A percentile compares a stretch with the other conserved stretches of the same genome.
Evolutionary conservation across 495 filamentous ascomycete genomes (phyloP).

Genomic region (Aspergillus bertholletiae): DNA sequence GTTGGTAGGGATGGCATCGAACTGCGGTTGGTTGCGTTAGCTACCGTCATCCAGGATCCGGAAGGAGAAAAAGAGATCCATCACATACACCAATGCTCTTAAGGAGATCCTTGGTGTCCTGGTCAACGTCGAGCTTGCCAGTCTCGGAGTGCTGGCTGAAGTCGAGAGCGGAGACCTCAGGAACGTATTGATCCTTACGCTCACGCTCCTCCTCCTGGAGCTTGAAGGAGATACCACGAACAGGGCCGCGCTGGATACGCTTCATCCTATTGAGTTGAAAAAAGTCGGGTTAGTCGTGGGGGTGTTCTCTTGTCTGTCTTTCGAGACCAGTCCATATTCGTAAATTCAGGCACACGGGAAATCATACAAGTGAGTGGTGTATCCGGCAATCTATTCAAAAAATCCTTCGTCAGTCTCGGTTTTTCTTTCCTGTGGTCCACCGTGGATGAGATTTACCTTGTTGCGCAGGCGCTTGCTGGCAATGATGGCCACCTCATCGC

Average conservation of each 20-base stretch:
- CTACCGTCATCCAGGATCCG: background rate
- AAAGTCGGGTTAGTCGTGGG: background rate
- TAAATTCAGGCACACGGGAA: background rate
- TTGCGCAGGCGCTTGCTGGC: slow-evolving; percentile 96
- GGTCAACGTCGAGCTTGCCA: slow-evolving; percentile 90
- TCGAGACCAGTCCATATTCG: background rate
- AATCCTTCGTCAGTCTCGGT: slow-evolving; percentile 3
- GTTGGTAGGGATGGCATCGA: slow-evolving; percentile 83
- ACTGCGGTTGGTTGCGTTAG: slow-evolving; percentile 46
- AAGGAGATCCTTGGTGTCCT: slow-evolving; percentile 96
- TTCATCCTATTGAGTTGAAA: slow-evolving; percentile 58
- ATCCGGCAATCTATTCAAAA: slow-evolving; percentile 80
- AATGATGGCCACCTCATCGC: slow-evolving; percentile 99
- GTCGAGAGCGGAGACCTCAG: slow-evolving; percentile 96
- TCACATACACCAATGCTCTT: slow-evolving; percentile 94
- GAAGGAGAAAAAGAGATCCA: background rate
- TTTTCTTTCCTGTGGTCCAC: too few species aligned
- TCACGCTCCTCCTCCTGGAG: slow-evolving; percentile 99
- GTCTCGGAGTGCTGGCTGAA: slow-evolving; percentile 81
- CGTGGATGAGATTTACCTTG: slow-evolving; percentile 60
- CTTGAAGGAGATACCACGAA: slow-evolving; percentile 99
- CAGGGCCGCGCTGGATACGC: slow-evolving; percentile 97
- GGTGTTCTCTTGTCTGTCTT: slow-evolving; percentile 4
- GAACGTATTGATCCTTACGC: slow-evolving; percentile 99
- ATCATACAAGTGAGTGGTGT: slow-evolving; percentile 65